phyloP scores from a whole-genome alignment of 139 green algal species.

The Tetraselmis chui region DNA sequence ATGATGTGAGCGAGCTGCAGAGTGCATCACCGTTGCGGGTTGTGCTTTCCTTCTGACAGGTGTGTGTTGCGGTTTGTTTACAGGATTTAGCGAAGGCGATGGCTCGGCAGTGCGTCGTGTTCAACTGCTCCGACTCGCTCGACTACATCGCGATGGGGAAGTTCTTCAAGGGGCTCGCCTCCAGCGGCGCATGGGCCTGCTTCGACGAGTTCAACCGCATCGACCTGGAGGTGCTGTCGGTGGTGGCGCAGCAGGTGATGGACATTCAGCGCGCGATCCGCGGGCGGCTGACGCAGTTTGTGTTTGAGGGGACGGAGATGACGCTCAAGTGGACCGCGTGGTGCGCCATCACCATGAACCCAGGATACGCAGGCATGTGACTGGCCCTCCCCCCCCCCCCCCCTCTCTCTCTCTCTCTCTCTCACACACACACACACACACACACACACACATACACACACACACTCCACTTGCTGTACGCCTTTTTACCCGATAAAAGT shows the following conservation, averaged over 20 bases:
- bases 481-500: too few species aligned
- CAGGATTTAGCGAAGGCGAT: constrained; percentile 25
- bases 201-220: constrained; percentile 23
- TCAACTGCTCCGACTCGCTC: constrained; percentile 38
- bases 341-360: constrained; percentile 22
- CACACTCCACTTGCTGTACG: too few species aligned
- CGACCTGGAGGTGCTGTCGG: constrained; percentile 18
- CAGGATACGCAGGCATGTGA: constrained; percentile 18
- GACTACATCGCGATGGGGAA: constrained; percentile 45
- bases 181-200: constrained; percentile 11
- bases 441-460: too few species aligned
- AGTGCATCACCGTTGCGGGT: not conserved
- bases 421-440: too few species aligned
- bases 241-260: constrained; percentile 36
- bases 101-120: constrained; percentile 37
- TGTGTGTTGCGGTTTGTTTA: too few species aligned
- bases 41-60: too few species aligned
- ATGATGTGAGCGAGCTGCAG: not conserved
- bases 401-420: too few species aligned
- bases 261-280: constrained; percentile 23
- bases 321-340: constrained; percentile 13
- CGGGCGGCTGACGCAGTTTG: not conserved
- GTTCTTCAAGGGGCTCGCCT: constrained; percentile 38
- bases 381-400: too few species aligned
- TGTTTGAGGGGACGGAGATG: constrained; percentile 18